Evolutionary conservation across 2,329 filamentous ascomycete species (phyloP).

Genomic region (Neoarthrinium moseri): DNA sequence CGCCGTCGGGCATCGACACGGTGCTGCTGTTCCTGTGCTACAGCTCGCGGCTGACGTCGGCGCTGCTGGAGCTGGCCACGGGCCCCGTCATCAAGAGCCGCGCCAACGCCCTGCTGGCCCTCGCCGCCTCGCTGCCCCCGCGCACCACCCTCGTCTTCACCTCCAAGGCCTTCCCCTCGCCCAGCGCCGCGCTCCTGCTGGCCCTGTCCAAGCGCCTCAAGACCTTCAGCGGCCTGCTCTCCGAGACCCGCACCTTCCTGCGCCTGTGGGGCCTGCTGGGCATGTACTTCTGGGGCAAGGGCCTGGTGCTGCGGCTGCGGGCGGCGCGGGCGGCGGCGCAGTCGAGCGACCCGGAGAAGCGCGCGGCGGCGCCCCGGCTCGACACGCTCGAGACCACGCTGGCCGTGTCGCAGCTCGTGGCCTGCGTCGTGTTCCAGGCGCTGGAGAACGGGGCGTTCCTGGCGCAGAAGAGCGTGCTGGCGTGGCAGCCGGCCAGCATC

Average conservation of each 20-base stretch:
- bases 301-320: slow-evolving; percentile 37
- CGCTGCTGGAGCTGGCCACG: slow-evolving; percentile 50
- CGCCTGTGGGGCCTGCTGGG: slow-evolving; percentile 76
- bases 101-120: slow-evolving; percentile 50
- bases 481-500: slow-evolving; percentile 54
- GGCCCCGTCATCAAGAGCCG: slow-evolving; percentile 56
- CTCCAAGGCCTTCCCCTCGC: slow-evolving; percentile 32
- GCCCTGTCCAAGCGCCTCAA: slow-evolving; percentile 52
- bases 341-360: slow-evolving; percentile 20
- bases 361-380: slow-evolving; percentile 27
- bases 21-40: slow-evolving; percentile 70
- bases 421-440: slow-evolving; percentile 70
- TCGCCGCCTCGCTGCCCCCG: slow-evolving; percentile 50
- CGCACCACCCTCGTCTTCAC: slow-evolving; percentile 44
- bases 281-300: slow-evolving; percentile 67
- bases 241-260: slow-evolving; percentile 69
- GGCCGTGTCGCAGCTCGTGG: slow-evolving; percentile 65
- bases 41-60: slow-evolving; percentile 54
- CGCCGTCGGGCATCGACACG: slow-evolving; percentile 67
- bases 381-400: slow-evolving; percentile 49
- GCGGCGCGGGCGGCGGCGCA: slow-evolving; percentile 16
- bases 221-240: slow-evolving; percentile 63
- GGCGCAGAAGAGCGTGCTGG: slow-evolving; percentile 68
- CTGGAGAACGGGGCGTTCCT: slow-evolving; percentile 85
- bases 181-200: slow-evolving; percentile 42